Evolutionary conservation across 176 grass and related monocot species (phyloP).

Genomic region (Ensete ventricosum): DNA sequence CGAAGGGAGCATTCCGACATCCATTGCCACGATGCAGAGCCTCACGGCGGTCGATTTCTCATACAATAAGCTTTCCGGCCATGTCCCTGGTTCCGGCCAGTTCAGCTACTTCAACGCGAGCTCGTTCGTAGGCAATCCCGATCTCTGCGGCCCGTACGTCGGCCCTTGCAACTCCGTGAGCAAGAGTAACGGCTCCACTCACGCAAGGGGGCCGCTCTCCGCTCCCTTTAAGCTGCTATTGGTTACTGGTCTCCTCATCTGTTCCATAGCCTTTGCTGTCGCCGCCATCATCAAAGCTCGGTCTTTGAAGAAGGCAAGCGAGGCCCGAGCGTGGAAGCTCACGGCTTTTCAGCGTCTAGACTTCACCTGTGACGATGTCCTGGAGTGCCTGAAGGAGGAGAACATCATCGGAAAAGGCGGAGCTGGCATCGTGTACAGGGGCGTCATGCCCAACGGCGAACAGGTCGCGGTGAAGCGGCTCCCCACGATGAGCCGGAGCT

Average conservation of each 20-base stretch:
- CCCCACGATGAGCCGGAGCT: constrained; percentile 43
- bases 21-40: constrained; percentile 81
- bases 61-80: constrained; percentile 63
- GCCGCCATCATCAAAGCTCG: constrained; percentile 76
- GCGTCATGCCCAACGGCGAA: constrained; percentile 46
- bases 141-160: constrained; percentile 57
- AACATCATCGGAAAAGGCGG: constrained; percentile 93
- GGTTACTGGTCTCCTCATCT: constrained; percentile 53
- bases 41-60: constrained; percentile 86
- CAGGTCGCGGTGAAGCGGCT: constrained; percentile 80
- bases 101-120: constrained; percentile 83
- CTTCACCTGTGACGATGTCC: constrained; percentile 74
- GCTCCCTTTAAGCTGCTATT: constrained; percentile 61
- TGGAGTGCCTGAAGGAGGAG: constrained; percentile 75
- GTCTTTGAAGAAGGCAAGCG: constrained; percentile 45
- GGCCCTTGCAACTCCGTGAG: constrained; percentile 29
- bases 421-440: constrained; percentile 82
- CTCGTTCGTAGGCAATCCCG: constrained; percentile 63
- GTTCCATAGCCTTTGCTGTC: constrained; percentile 64
- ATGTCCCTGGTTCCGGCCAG: constrained; percentile 57
- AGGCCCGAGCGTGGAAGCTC: constrained; percentile 60
- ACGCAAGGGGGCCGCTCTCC: constrained; percentile 30
- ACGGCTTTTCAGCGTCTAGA: constrained; percentile 87
- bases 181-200: constrained; percentile 26
- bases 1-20: constrained; percentile 42